Evolutionary conservation across 495 filamentous ascomycete genomes (phyloP), one percentile per base, ranked within the genome.

Genomic region (Aspergillus nanangensis): DNA sequence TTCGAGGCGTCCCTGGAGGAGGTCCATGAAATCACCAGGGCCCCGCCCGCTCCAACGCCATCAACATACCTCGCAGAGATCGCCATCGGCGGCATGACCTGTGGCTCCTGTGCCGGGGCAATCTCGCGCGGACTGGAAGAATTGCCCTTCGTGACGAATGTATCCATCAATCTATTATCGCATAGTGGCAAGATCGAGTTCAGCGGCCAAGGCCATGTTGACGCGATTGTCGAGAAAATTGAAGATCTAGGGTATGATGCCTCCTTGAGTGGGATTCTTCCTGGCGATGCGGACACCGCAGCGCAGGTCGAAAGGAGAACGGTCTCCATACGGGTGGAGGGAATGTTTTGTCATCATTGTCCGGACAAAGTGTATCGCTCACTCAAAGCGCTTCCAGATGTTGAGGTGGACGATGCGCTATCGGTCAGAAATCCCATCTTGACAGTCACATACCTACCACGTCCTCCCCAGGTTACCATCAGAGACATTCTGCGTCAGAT

Each of bases 261-360:
- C 33, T 69, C 73, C 2, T 62, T 93, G 17, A 81, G 38, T 21
- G 67, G 56, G 44, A 45, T 72, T 11, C 24, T 50, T 25, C 49
- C 59, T 8, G 21, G 60, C 40, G 32, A 29, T 38, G 31, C 38
- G 2, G 45, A 61, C 5, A 54, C 7, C 49, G 44, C 3, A 18
- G 34, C 2, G 41, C 34, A 10, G 31, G 38, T 48, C 0, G 57
- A 66, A 29, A 60, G 74, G 18, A 72, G 90, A 45, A 80, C 78
- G 4, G 72, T 91, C 10, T 65, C 65, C 38, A 82, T 95, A 49
- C 71, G 52, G 24, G 75, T 97, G 32, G 78, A 87, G 32, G 92
- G 93, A 32, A 90, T 96, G 78, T 92, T 85, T 65, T 96, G 92
- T 66, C 75, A 81, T 29, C 85, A 91, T 59, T 96, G 93, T 55